Conservation (phyloP, 345 rosid species). For the Ceriops tagal region DNA sequence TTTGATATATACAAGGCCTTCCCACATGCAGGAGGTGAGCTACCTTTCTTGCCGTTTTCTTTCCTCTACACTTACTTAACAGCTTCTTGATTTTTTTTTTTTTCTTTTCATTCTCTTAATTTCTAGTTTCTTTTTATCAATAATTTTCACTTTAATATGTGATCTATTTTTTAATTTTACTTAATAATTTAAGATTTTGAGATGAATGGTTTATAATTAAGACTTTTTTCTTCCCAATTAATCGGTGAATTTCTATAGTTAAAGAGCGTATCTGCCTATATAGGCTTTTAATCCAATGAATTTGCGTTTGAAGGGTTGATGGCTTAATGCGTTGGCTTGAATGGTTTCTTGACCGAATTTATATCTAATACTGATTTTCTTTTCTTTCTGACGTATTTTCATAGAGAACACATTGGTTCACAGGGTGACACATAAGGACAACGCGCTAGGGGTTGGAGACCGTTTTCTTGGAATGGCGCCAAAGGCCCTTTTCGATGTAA, state of each 20-base stretch:
- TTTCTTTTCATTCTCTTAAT: not conserved
- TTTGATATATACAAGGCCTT: slow-evolving; percentile 47
- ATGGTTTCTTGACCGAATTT: too few relatives aligned
- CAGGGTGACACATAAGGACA: slow-evolving; percentile 58
- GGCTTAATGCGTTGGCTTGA: too few relatives aligned
- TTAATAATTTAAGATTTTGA: too few relatives aligned
- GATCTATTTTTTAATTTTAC: too few relatives aligned
- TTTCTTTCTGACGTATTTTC: not conserved
- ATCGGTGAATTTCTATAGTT: too few relatives aligned
- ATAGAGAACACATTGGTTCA: slow-evolving; percentile 30
- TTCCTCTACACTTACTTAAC: not conserved
- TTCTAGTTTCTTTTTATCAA: not conserved
- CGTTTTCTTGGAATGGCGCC: slow-evolving; percentile 15
- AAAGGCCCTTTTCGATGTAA: slow-evolving; percentile 7
- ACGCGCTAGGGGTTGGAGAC: slow-evolving; percentile 48
- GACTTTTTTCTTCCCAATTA: too few relatives aligned
- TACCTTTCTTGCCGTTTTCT: not conserved
- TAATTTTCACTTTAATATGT: not conserved
- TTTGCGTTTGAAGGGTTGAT: too few relatives aligned
- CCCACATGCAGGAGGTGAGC: slow-evolving; percentile 2
- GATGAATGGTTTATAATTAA: too few relatives aligned
- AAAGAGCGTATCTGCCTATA: too few relatives aligned
- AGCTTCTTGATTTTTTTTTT: not conserved
- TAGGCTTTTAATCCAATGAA: too few relatives aligned
- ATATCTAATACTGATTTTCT: too few relatives aligned